phyloP scores from a whole-genome alignment of 257 asterid genomes.

The Primulina eburnea region DNA sequence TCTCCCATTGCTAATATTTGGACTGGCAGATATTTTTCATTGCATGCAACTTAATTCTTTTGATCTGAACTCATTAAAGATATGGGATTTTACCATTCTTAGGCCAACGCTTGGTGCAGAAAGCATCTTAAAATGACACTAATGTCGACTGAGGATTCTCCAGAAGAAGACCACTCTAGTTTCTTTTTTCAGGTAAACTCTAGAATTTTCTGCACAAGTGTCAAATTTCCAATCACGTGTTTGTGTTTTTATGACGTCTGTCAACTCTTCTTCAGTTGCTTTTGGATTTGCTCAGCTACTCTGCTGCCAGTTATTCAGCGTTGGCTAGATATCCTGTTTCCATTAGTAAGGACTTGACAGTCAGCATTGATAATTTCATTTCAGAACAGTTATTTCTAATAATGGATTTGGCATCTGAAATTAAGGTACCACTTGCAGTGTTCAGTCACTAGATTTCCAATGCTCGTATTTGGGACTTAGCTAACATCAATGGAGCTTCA shows the following conservation, averaged over 20 bases:
- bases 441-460: constrained; percentile 5
- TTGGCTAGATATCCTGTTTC: constrained; percentile 59
- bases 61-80: constrained; percentile 4
- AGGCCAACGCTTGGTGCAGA: constrained; percentile 85
- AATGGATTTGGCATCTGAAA: constrained; percentile 62
- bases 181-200: constrained; percentile 73
- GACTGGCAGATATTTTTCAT: constrained; percentile 12
- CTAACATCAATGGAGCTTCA: constrained; percentile 17
- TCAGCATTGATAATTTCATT: constrained; percentile 59
- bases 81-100: constrained; percentile 14
- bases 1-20: constrained; percentile 8
- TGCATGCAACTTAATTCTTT: constrained; percentile 3
- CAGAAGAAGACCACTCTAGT: constrained; percentile 82
- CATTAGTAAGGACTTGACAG: constrained; percentile 46
- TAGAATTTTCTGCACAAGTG: not conserved
- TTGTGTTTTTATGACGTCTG: constrained; percentile 26
- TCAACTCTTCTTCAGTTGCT: constrained; percentile 59
- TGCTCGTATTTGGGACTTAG: constrained; percentile 11
- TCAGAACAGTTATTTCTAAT: constrained; percentile 63
- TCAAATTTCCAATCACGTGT: constrained; percentile 5
- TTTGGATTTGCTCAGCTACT: constrained; percentile 71
- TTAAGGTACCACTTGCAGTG: constrained; percentile 47
- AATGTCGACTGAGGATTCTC: constrained; percentile 85
- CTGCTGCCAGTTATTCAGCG: constrained; percentile 64
- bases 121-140: constrained; percentile 93